Evolutionary conservation across 768 basidiomycete genomes (phyloP), one percentile per base, ranked within the genome.

Genomic region (Auricularia sp.): DNA sequence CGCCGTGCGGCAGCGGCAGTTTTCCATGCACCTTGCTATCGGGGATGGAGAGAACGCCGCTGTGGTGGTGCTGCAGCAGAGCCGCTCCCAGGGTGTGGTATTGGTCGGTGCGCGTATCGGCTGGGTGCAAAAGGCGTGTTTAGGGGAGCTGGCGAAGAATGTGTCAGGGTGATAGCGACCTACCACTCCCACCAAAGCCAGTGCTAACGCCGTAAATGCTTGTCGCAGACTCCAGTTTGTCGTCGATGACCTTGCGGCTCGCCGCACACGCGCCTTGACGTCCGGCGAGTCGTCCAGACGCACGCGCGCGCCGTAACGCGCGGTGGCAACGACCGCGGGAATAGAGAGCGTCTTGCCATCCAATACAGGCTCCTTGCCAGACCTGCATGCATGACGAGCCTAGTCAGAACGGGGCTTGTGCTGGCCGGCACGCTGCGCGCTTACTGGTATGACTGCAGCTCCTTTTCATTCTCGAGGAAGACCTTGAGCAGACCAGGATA

Each of bases 141-240:
- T 65, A 60, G 61, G 16, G 51, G 61, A 42, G 12, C 62, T 12
- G 21, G 44, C 65, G 78, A 61, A 7, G 23, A 16, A 54, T 42
- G 10, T 11, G 10, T 16, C 36, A 53, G 16, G 65, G 44, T 16
- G 42, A 62, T 59, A 56, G 56, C 14, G 16, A 64, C 74, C 53
- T 65, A 77, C 87, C 87, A 69, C 87, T 88, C 21, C 91, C 91
- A 44, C 91, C 92, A 70, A 91, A 94, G 56, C 92, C 92, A 3
- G 89, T 90, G 60, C 88, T 88, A 51, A 93, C 87, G 29, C 92
- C 92, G 68, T 94, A 94, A 21, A 94, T 81, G 67, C 87, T 89
- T 62, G 83, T 80, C 10, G 86, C 84, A 3, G 79, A 77, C 23
- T 81, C 80, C 44, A 93, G 80, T 73, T 91, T 91, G 69, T 80